Evolutionary conservation across 129 eudicot species (phyloP).

Genomic region (Arctium lappa): DNA sequence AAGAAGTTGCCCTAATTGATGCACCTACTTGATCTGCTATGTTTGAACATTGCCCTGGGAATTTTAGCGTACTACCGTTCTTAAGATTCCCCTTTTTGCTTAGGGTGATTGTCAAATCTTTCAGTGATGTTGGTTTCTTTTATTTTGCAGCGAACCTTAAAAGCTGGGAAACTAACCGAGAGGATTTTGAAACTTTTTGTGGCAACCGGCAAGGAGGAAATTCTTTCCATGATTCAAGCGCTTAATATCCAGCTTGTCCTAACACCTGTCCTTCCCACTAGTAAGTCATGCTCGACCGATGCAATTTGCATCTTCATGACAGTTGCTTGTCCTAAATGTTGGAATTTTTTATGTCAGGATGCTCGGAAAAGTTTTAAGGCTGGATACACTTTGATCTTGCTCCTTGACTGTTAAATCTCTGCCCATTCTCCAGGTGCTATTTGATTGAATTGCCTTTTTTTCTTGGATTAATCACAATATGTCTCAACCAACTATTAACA

Average conservation of each 20-base stretch:
- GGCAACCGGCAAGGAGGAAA: conserved; percentile 70
- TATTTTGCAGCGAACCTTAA: conserved; percentile 61
- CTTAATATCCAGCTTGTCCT: conserved; percentile 62
- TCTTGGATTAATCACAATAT: conserved; percentile 33
- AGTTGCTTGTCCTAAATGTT: neutral
- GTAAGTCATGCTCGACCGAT: conserved; percentile 46
- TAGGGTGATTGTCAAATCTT: neutral
- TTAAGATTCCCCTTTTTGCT: neutral
- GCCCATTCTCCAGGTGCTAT: neutral
- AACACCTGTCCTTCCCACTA: conserved; percentile 85
- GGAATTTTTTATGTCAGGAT: conserved; percentile 50
- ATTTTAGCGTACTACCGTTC: neutral
- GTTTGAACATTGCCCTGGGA: neutral
- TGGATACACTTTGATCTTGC: conserved; percentile 7
- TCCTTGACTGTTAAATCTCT: conserved; percentile 4
- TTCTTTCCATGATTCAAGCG: conserved; percentile 54
- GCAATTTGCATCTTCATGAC: neutral
- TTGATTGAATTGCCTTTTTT: neutral
- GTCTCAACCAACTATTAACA: conserved; percentile 52
- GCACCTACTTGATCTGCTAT: neutral
- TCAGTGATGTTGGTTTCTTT: neutral
- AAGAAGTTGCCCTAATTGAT: no score
- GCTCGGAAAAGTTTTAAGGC: conserved; percentile 69
- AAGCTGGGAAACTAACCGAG: conserved; percentile 76
- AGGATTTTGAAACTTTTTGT: conserved; percentile 70